A percentile compares a stretch with the other conserved stretches of the same genome.
Conservation (phyloP, 78 protist genomes). For the Corallochytrium limacisporum region DNA sequence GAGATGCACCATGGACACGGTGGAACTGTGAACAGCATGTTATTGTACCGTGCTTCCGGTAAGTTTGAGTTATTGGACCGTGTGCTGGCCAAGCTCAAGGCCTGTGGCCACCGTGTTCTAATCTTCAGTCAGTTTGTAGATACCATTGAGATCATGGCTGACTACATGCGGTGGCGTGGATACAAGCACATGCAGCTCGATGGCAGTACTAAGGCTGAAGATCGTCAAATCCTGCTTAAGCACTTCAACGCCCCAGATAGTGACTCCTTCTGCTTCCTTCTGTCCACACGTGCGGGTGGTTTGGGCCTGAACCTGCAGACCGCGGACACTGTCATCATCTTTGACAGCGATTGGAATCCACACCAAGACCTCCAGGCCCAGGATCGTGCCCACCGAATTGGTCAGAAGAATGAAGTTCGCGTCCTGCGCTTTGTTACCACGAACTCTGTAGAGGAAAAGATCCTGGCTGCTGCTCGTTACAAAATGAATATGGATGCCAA, state of each 20-base stretch:
- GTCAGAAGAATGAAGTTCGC: constrained; percentile 83
- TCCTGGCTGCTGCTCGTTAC: constrained; percentile 64
- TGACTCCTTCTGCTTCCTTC: constrained; percentile 35
- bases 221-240: constrained; percentile 68
- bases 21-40: not conserved
- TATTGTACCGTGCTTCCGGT: constrained; percentile 29
- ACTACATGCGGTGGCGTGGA: too few relatives aligned
- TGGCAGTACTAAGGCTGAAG: constrained; percentile 76
- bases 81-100: constrained; percentile 52
- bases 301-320: constrained; percentile 85
- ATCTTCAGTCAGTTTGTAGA: constrained; percentile 16
- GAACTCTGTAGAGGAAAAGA: constrained; percentile 64
- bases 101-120: not conserved
- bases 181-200: constrained; percentile 81
- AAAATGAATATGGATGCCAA: constrained; percentile 74
- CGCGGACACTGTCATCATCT: constrained; percentile 86
- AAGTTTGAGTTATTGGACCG: constrained; percentile 71
- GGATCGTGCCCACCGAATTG: constrained; percentile 91
- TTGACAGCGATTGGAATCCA: constrained; percentile 90
- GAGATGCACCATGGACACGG: not conserved
- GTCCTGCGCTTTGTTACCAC: constrained; percentile 77
- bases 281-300: constrained; percentile 90
- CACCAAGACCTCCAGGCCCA: constrained; percentile 68
- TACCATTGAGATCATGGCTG: too few relatives aligned
- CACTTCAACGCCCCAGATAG: constrained; percentile 36